Conservation (phyloP, 495 filamentous ascomycete species). For the Xylaria intraflava region DNA sequence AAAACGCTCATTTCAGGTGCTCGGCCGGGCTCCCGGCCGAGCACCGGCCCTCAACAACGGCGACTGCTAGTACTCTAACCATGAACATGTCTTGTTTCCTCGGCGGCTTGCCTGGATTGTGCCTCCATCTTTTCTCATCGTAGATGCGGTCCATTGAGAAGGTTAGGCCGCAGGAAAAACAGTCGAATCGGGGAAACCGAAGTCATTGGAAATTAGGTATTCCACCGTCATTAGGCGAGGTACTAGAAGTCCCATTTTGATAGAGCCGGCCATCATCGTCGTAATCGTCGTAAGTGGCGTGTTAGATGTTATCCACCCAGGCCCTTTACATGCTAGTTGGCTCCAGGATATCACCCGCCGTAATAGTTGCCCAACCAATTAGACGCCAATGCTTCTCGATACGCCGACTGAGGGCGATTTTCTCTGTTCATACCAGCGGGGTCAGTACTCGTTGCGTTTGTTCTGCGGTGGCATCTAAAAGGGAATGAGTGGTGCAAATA, state of each 20-base stretch:
- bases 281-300: not conserved
- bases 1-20: too few species aligned
- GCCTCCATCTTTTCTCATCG: too few species aligned
- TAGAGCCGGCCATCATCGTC: not conserved
- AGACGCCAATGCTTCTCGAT: slow-evolving; percentile 99
- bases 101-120: too few species aligned
- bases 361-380: slow-evolving; percentile 95
- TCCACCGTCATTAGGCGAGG: not conserved
- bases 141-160: too few species aligned
- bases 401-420: slow-evolving; percentile 90
- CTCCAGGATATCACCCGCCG: slow-evolving; percentile 25
- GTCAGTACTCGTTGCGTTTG: not conserved
- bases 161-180: not conserved
- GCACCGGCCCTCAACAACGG: too few species aligned
- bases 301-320: not conserved
- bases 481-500: not conserved
- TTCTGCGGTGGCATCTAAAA: not conserved
- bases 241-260: not conserved
- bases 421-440: slow-evolving; percentile 52
- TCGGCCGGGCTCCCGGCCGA: too few species aligned
- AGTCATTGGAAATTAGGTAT: not conserved
- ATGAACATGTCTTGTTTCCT: too few species aligned
- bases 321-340: slow-evolving; percentile 10
- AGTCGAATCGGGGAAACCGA: not conserved
- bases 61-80: too few species aligned